These are phyloP conservation scores for Pneumocystis jirovecii DNA, from an alignment of 1,139 yeast species.

Conservation along the genomic window DNA sequence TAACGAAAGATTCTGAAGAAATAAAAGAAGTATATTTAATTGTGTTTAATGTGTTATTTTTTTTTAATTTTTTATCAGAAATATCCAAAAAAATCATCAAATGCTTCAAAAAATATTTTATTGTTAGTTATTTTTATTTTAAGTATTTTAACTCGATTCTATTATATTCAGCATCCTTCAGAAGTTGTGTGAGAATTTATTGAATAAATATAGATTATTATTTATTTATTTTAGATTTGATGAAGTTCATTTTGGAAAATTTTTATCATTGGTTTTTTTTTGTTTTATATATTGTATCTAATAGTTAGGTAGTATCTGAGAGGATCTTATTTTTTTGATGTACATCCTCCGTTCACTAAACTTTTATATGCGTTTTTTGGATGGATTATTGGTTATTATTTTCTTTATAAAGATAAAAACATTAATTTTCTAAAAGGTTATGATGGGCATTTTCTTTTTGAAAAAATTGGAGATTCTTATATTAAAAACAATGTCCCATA, in stretches of 20 bases:
- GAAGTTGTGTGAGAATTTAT: slow-evolving; percentile 45
- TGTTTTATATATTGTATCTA: neutral
- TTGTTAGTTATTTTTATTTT: slow-evolving; percentile 39
- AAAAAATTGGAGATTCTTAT: slow-evolving; percentile 76
- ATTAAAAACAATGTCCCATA: slow-evolving; percentile 68
- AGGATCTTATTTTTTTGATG: slow-evolving; percentile 78
- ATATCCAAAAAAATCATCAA: neutral
- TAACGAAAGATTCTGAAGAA: neutral
- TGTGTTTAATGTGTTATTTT: neutral
- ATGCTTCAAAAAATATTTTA: slow-evolving; percentile 20
- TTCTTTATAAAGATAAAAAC: slow-evolving; percentile 76
- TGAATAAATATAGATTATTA: neutral
- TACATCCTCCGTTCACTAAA: slow-evolving; percentile 97
- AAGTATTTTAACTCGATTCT: slow-evolving; percentile 62
- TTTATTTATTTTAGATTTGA: slow-evolving; percentile 37
- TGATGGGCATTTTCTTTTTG: slow-evolving; percentile 81
- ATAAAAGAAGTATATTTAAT: neutral
- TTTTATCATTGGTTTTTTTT: slow-evolving; percentile 49
- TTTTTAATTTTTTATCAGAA: no score
- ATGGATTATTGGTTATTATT: slow-evolving; percentile 74
- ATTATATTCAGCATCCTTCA: slow-evolving; percentile 52
- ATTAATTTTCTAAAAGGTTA: slow-evolving; percentile 58
- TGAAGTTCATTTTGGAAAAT: slow-evolving; percentile 95
- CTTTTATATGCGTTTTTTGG: slow-evolving; percentile 83
- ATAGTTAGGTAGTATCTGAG: slow-evolving; percentile 40